Percentiles rank a stretch among this genome's conserved stretches.
Evolutionary conservation across 192 early-diverging fungal genomes (phyloP).

Genomic region (Coemansia asiatica): DNA sequence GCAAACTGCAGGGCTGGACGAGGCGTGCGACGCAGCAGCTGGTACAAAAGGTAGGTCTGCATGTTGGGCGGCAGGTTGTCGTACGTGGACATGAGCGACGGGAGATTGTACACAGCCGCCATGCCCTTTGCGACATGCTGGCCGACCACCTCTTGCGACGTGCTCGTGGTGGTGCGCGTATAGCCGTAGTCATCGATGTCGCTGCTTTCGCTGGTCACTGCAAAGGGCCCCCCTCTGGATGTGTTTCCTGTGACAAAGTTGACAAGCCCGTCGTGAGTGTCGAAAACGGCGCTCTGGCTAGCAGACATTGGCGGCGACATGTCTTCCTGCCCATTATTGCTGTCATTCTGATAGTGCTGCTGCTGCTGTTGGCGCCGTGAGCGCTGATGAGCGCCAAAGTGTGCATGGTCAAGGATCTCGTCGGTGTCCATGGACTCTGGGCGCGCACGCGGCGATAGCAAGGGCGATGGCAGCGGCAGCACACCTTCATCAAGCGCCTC

Average conservation of each 20-base stretch:
- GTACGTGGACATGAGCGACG: constrained; percentile 71
- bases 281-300: constrained; percentile 15
- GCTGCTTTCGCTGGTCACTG: neutral
- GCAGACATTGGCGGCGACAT: constrained; percentile 19
- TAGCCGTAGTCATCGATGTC: neutral
- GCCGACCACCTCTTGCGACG: constrained; percentile 8
- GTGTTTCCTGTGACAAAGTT: neutral
- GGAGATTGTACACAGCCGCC: constrained; percentile 47
- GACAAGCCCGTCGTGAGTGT: constrained; percentile 9
- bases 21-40: constrained; percentile 81
- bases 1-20: constrained; percentile 86
- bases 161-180: constrained; percentile 11
- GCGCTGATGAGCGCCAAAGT: neutral
- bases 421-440: constrained; percentile 38
- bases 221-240: neutral
- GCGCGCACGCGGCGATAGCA: constrained; percentile 41
- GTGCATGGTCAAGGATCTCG: constrained; percentile 19
- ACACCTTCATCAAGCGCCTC: constrained; percentile 17
- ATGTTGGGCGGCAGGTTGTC: constrained; percentile 72
- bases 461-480: constrained; percentile 42
- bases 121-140: constrained; percentile 20
- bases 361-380: constrained; percentile 16
- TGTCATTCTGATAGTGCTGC: constrained; percentile 10
- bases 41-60: constrained; percentile 86
- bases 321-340: neutral